Conservation (phyloP, 805 yeast genomes). For the Candida sonorensis region DNA sequence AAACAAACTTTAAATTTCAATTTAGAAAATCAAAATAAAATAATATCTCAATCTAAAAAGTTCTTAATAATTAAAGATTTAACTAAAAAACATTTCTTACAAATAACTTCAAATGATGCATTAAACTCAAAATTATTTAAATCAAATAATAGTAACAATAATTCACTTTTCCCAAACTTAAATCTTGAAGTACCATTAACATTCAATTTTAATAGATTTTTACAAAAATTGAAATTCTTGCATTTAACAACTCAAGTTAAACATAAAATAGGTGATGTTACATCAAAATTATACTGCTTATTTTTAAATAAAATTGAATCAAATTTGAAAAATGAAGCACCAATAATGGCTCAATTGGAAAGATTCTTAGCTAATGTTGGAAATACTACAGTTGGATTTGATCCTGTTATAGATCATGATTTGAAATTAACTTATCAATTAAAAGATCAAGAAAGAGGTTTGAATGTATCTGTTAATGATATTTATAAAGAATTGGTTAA, state of each 20-base stretch:
- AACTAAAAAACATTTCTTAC: conserved; percentile 31
- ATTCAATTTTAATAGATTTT: conserved; percentile 58
- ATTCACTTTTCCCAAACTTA: conserved; percentile 31
- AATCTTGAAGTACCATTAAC: conserved; percentile 46
- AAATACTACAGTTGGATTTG: conserved; percentile 26
- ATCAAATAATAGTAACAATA: conserved; percentile 1
- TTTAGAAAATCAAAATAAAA: conserved; percentile 21
- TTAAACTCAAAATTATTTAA: conserved; percentile 7
- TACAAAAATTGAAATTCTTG: conserved; percentile 57
- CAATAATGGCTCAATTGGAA: conserved; percentile 18
- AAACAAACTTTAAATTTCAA: conserved; percentile 29
- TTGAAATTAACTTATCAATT: conserved; percentile 23
- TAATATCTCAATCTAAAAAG: conserved; percentile 48
- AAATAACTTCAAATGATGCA: conserved; percentile 9
- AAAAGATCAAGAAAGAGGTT: conserved; percentile 29
- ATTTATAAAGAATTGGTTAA: conserved; percentile 24
- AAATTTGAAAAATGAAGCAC: conserved; percentile 33
- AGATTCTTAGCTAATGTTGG: conserved; percentile 26
- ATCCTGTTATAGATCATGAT: conserved; percentile 20
- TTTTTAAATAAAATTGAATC: conserved; percentile 56
- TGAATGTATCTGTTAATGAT: conserved; percentile 38
- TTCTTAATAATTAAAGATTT: conserved; percentile 54
- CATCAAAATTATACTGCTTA: conserved; percentile 56
- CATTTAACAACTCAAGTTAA: conserved; percentile 58
- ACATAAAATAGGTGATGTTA: conserved; percentile 62